phyloP scores from a whole-genome alignment of 345 rosid species.

The Conringia planisiliqua region DNA sequence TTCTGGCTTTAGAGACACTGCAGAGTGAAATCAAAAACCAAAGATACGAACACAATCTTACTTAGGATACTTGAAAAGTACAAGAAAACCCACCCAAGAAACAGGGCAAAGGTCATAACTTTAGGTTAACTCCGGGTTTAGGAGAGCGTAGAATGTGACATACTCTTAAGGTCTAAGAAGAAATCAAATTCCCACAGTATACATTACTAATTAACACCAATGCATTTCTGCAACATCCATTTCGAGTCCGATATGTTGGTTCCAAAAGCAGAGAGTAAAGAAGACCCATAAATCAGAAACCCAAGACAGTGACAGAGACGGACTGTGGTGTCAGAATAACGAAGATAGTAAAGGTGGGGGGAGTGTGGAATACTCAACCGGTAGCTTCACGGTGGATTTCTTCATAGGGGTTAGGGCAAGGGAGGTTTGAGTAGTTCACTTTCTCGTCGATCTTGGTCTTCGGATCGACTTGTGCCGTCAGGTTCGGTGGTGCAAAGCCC shows the following conservation, averaged over 20 bases:
- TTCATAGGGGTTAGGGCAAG: slow-evolving; percentile 78
- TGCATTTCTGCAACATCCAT: not conserved
- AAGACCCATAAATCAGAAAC: not conserved
- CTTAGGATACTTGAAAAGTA: not conserved
- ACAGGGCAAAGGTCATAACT: not conserved
- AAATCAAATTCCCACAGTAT: not conserved
- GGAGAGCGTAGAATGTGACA: not conserved
- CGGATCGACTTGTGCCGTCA: not conserved
- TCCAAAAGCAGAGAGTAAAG: not conserved
- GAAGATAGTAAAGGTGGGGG: not conserved
- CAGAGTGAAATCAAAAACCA: slow-evolving; percentile 13
- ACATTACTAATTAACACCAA: not conserved
- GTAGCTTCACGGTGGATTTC: slow-evolving; percentile 80
- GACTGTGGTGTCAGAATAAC: not conserved
- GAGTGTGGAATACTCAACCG: slow-evolving; percentile 40
- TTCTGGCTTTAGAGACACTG: slow-evolving; percentile 90
- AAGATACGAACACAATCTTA: not conserved
- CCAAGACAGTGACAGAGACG: not conserved
- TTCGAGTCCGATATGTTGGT: not conserved
- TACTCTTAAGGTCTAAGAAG: not conserved
- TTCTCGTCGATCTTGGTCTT: slow-evolving; percentile 38
- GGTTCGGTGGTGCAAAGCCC: slow-evolving; percentile 37
- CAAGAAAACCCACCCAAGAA: not conserved
- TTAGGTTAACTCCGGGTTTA: not conserved
- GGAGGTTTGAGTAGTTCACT: slow-evolving; percentile 68